A percentile compares a stretch with the other conserved stretches of the same genome.
These are phyloP conservation scores for Rhododendron kiyosumense DNA, from an alignment of 148 eudicot species.

Conservation along the genomic window DNA sequence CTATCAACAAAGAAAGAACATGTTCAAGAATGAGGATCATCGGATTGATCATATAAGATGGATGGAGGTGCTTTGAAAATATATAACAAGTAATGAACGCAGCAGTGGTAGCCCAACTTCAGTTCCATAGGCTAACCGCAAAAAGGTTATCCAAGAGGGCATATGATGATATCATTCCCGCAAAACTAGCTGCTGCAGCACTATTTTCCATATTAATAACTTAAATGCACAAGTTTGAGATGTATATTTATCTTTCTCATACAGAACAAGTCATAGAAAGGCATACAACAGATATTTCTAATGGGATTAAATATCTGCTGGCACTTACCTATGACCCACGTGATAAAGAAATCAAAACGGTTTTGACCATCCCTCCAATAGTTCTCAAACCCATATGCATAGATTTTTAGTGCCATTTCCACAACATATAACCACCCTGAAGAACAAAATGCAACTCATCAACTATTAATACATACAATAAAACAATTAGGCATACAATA, in stretches of 20 bases:
- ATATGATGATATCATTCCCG: background rate
- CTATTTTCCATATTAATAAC: background rate
- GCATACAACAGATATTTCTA: background rate
- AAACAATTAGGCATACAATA: background rate
- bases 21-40: background rate
- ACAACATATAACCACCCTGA: constrained; percentile 93
- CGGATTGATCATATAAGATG: background rate
- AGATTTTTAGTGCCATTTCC: constrained; percentile 85
- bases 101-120: background rate
- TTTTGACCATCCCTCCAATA: constrained; percentile 98
- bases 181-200: background rate
- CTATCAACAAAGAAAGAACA: background rate
- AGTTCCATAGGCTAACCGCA: background rate
- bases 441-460: constrained; percentile 2
- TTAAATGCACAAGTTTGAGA: background rate
- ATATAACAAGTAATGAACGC: background rate
- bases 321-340: constrained; percentile 82
- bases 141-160: background rate
- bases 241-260: background rate
- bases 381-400: constrained; percentile 78
- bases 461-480: background rate
- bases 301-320: background rate
- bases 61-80: background rate
- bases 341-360: constrained; percentile 82
- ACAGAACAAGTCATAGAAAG: background rate